Conservation (phyloP, 2,329 filamentous ascomycete species). For the Cryphonectria nitschkei region DNA sequence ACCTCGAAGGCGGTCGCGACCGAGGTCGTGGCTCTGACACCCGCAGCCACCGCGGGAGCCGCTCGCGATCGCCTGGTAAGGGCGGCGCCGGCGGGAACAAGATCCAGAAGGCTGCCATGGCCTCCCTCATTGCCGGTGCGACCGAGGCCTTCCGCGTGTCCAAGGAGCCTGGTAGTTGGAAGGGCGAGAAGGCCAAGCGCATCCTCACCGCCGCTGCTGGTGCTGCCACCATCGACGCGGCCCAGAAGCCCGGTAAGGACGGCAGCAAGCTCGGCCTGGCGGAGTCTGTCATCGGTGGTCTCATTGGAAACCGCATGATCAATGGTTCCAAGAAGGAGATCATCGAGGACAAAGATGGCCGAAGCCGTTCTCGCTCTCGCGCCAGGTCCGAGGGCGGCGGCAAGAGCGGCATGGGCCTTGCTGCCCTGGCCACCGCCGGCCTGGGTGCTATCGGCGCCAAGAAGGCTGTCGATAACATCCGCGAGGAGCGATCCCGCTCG, state of each 20-base stretch:
- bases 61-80: slow-evolving; percentile 54
- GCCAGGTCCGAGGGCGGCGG: slow-evolving; percentile 64
- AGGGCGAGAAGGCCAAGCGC: slow-evolving; percentile 88
- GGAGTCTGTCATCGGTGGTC: slow-evolving; percentile 85
- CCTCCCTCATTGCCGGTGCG: slow-evolving; percentile 85
- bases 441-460: slow-evolving; percentile 64
- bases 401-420: slow-evolving; percentile 56
- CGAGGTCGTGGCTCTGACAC: slow-evolving; percentile 42
- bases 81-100: slow-evolving; percentile 55
- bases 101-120: slow-evolving; percentile 85
- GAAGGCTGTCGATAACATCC: slow-evolving; percentile 53
- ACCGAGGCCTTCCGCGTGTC: slow-evolving; percentile 90
- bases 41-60: slow-evolving; percentile 55
- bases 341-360: slow-evolving; percentile 61
- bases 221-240: slow-evolving; percentile 83
- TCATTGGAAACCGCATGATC: slow-evolving; percentile 82
- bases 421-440: slow-evolving; percentile 65
- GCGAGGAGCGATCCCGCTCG: slow-evolving; percentile 51
- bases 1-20: slow-evolving; percentile 32
- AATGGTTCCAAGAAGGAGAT: slow-evolving; percentile 75
- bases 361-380: slow-evolving; percentile 73
- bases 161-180: slow-evolving; percentile 88
- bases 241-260: slow-evolving; percentile 70
- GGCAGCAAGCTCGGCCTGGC: slow-evolving; percentile 83
- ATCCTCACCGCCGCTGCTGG: slow-evolving; percentile 85